Conservation (phyloP, 768 basidiomycete species). For the Leucocoprinus birnbaumii region DNA sequence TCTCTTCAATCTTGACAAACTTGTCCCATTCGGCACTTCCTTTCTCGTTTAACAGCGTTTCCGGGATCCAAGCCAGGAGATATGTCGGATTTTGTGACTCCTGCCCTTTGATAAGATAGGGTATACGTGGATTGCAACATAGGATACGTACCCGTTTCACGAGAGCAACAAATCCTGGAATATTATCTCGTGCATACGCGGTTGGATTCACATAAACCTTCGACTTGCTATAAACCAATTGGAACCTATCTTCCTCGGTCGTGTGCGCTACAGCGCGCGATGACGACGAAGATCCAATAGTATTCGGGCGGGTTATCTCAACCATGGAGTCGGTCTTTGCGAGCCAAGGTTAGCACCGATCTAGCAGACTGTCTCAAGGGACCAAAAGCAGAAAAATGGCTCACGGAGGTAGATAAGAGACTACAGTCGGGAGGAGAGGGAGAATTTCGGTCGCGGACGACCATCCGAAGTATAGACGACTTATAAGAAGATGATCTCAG, state of each 20-base stretch:
- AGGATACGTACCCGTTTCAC: constrained; percentile 73
- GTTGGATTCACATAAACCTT: constrained; percentile 97
- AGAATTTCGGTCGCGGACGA: constrained; percentile 13
- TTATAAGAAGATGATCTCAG: background rate
- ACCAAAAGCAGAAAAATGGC: constrained; percentile 8
- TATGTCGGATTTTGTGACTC: constrained; percentile 75
- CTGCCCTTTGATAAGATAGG: constrained; percentile 29
- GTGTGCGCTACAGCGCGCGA: background rate
- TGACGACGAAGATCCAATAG: constrained; percentile 19
- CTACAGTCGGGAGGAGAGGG: constrained; percentile 20
- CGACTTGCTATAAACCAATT: constrained; percentile 86
- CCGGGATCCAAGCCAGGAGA: constrained; percentile 92
- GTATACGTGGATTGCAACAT: background rate
- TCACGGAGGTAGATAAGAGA: constrained; percentile 28
- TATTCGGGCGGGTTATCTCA: constrained; percentile 56
- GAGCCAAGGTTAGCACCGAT: background rate
- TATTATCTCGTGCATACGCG: constrained; percentile 87
- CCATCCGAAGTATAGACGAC: background rate
- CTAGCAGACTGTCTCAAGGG: background rate
- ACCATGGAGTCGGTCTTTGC: constrained; percentile 65
- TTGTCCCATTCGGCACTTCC: constrained; percentile 87
- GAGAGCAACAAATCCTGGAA: constrained; percentile 89
- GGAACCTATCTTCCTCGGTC: constrained; percentile 59
- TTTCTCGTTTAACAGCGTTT: constrained; percentile 77
- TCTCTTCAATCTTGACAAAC: constrained; percentile 82